These are phyloP conservation scores for Solanum hybrid DNA, from an alignment of 305 asterid species.

Conservation along the genomic window DNA sequence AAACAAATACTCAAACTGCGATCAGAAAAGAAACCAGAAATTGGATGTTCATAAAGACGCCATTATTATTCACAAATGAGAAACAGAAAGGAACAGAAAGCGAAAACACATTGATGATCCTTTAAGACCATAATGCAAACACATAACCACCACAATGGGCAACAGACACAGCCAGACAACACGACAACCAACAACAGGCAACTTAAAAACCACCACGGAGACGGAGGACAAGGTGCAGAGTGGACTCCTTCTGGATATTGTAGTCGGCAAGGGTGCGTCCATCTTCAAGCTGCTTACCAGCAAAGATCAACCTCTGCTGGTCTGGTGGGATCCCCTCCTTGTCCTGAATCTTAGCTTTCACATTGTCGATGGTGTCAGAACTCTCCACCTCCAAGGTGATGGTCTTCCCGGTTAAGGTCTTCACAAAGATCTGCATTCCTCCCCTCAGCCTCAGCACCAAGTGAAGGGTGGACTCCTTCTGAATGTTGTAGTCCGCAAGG, in stretches of 20 bases:
- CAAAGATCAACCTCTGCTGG: slow-evolving; percentile 24
- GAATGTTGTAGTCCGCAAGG: slow-evolving; percentile 29
- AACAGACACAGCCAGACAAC: not conserved
- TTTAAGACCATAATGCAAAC: not conserved
- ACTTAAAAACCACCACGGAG: slow-evolving; percentile 27
- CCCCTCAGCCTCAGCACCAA: slow-evolving; percentile 24
- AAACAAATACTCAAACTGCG: not conserved
- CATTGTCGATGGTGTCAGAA: slow-evolving; percentile 30
- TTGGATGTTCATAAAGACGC: not conserved
- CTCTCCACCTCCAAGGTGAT: slow-evolving; percentile 29
- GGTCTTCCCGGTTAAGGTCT: slow-evolving; percentile 25
- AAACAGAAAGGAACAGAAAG: not conserved
- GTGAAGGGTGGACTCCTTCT: slow-evolving; percentile 29
- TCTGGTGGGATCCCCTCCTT: slow-evolving; percentile 25
- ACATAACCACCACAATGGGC: not conserved
- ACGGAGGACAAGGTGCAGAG: slow-evolving; percentile 26
- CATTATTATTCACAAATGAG: not conserved
- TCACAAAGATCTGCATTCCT: slow-evolving; percentile 29
- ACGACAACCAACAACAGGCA: not conserved
- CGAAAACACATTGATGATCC: not conserved
- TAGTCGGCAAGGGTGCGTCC: slow-evolving; percentile 20
- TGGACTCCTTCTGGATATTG: slow-evolving; percentile 19
- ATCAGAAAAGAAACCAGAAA: not conserved
- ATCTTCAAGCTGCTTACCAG: slow-evolving; percentile 27
- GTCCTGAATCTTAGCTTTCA: slow-evolving; percentile 27